Conservation (phyloP, 805 yeast species). For the Cyberlindnera americana region DNA sequence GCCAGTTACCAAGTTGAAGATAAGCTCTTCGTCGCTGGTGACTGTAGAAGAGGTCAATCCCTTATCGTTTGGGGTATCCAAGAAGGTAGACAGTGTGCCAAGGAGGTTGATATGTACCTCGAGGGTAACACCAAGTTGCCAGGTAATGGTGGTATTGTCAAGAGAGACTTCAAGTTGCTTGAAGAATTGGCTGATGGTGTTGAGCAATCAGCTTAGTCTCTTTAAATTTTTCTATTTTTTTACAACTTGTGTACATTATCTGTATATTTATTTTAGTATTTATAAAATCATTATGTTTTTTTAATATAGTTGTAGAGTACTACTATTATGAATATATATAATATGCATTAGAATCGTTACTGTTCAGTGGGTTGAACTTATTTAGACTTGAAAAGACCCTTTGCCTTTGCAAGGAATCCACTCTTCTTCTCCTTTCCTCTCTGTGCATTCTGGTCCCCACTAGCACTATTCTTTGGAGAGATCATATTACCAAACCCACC, state of each 20-base stretch:
- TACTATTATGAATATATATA: no score
- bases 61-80: constrained; percentile 99
- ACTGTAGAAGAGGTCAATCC: constrained; percentile 98
- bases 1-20: constrained; percentile 68
- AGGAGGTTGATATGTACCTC: constrained; percentile 80
- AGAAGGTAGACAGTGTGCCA: constrained; percentile 98
- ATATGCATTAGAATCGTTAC: no score
- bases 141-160: constrained; percentile 89
- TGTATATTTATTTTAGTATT: neutral
- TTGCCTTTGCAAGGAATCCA: constrained; percentile 45
- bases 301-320: no score
- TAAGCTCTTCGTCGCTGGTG: constrained; percentile 93
- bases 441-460: constrained; percentile 22
- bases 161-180: constrained; percentile 71
- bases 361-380: no score
- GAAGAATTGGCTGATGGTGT: constrained; percentile 59
- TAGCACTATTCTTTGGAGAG: constrained; percentile 31
- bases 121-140: constrained; percentile 82
- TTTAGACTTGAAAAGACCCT: constrained; percentile 35
- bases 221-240: neutral
- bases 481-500: constrained; percentile 66
- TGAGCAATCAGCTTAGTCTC: constrained; percentile 8
- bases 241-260: neutral
- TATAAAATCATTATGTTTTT: neutral
- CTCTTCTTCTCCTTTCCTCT: constrained; percentile 29